Base-by-base conservation (phyloP, 1,284 basidiomycete genomes). In the Abortiporus biennis region DNA sequence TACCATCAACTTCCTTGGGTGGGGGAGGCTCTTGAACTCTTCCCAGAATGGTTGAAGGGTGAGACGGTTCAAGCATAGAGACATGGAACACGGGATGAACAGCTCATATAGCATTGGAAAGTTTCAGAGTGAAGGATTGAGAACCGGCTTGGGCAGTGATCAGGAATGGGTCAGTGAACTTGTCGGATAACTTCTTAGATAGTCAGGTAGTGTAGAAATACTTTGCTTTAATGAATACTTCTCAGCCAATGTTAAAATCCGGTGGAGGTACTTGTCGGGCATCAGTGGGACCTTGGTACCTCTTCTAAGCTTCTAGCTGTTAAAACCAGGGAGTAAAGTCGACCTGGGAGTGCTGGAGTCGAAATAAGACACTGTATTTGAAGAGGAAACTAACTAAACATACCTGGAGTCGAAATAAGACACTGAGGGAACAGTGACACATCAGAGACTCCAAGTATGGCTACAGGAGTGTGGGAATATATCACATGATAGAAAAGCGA, bases 181-280 rank as follows among this genome's bases (percentile, higher is more conserved):
- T 51, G 19, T 57, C 47, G 13, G 58, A 51, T 4, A 68, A 52
- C 44, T 67, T 67, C 44, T 56, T 53, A 4, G 58, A 51, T 0
- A 60, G 63, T 5, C 58, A 40, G 16, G 47, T 53, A 2, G 56
- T 61, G 2, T 23, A 22, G 21, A 45, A 36, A 40, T 45, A 23
- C 13, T 20, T 16, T 19, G 35, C 40, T 25, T 33, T 16, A 4
- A 42, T 13, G 19, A n/a, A n/a, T n/a, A n/a, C n/a, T n/a, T n/a
- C n/a, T n/a, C n/a, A n/a, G n/a, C n/a, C n/a, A n/a, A n/a, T 31
- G 37, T 21, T 6, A 19, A 17, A 6, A 22, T 13, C 16, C 17
- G 4, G 12, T 38, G 42, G 43, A 41, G 4, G 17, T 11, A 3
- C 27, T 13, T 37, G 45, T 38, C 31, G 37, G 2, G 35, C 6